Evolutionary conservation across 352 stramenopile species (phyloP), one percentile per base, ranked within the genome.

Genomic region (Pythium rishiriense): DNA sequence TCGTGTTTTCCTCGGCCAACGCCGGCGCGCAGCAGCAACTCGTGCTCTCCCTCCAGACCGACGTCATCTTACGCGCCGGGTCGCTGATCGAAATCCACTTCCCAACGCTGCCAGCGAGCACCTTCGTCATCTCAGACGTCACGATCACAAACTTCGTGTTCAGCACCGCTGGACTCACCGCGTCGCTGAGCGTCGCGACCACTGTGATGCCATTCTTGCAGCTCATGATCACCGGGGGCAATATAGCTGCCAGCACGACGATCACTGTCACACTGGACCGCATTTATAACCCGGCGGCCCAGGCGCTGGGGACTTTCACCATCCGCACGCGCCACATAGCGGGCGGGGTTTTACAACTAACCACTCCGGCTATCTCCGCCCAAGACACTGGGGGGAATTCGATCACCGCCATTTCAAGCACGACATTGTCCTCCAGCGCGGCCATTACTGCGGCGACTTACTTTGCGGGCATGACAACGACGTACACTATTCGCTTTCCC

Each of bases 251-350:
- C 9, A 62, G 58, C 3, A 74, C 59, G 3, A 21, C n/a, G 0
- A 35, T 90, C 9, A 64, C 70, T 0, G 56, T 87, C n/a, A 75
- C 67, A 4, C 84, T 84, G 50, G 59, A 61, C 15, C 64, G 70
- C 8, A 81, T 90, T 25, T 83, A 80, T 50, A 87, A 87, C 26
- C 74, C 81, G 21, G 83, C 80, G 11, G 75, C 65, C 5, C 76
- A 80, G 42, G 22, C 53, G 2, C 64, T 69, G 0, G 66, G 66
- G 4, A 41, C 52, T 22, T 89, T 90, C 43, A 61, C 47, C 0
- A 68, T 87, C 33, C 71, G 79, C 25, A 87, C 78, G 14, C 76
- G 75, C 12, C 66, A 90, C 41, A 45, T 65, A 4, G 55, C 63
- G 0, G 70, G 68, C 2, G 58, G 57, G 21, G 74, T 88, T 17